Evolutionary conservation across 352 stramenopile species (phyloP), one percentile per base, ranked within the genome.

Genomic region (Globisporangium irregulare): DNA sequence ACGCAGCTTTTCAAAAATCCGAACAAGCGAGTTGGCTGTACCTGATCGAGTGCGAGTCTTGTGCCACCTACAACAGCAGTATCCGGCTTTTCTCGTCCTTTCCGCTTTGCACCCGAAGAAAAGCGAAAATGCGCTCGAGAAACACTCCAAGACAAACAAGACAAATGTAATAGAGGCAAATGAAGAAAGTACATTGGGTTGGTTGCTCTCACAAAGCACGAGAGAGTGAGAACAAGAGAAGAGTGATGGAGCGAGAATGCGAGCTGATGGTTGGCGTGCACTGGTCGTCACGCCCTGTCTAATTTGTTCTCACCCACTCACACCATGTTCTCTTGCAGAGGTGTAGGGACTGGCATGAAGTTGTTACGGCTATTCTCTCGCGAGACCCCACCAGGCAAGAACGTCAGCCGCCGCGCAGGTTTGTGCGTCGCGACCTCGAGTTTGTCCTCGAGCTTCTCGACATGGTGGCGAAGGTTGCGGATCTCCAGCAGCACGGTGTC

Each of bases 401-500:
- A 50, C 29, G 74, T 77, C 4, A 81, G 60, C 0, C 77, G 70
- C n/a, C 74, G 64, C 9, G 72, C 73, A 0, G 77, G 73, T 32
- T 70, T 72, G 62, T 82, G 77, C n/a, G 66, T 75, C 29, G 73
- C 77, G 53, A 84, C 71, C 27, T 82, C 71, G 43, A 85, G 77
- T 57, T 85, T 85, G 46, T 81, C 75, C 27, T 85, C 77, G 20
- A 85, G 68, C 53, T 81, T 73, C 43, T 82, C 69, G 27, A 84
- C 77, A 59, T 80, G 77, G 60, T 84, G 77, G 22, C 77, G 74
- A 55, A 84, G 57, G 56, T 84, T 80, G 18, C 77, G 72, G 46
- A 84, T 77, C 72, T 84, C 77, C 20, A 81, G 68, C 2, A 84
- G 65, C 50, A 84, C 72, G 22, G 59, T 59, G 25, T 56, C 71